Percentiles rank a stretch among this genome's conserved stretches.
phyloP scores from a whole-genome alignment of 1,284 basidiomycete species.

The Naganishia cerealis region DNA sequence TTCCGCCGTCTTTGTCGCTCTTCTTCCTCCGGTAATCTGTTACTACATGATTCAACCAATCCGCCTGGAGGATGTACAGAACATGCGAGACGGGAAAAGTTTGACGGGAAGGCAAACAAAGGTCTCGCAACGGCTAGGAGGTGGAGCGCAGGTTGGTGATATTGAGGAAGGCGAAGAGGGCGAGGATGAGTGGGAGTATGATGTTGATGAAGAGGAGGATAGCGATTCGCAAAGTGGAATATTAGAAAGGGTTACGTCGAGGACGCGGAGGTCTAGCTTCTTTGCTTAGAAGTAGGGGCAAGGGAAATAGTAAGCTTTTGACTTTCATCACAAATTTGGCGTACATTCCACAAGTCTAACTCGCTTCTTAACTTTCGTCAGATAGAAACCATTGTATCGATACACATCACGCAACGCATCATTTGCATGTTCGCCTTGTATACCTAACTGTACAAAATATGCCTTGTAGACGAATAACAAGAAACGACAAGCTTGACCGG shows the following conservation, averaged over 20 bases:
- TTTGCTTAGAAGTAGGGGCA: constrained; percentile 6
- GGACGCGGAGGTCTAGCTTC: constrained; percentile 21
- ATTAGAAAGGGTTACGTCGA: constrained; percentile 15
- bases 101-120: constrained; percentile 39
- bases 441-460: constrained; percentile 26
- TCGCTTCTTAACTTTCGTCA: background rate
- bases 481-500: background rate
- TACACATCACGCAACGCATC: constrained; percentile 5
- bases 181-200: constrained; percentile 5
- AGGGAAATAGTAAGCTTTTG: background rate
- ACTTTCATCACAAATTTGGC: background rate
- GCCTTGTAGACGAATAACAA: constrained; percentile 16
- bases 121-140: constrained; percentile 29
- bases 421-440: constrained; percentile 13
- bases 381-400: constrained; percentile 18
- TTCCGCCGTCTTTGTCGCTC: constrained; percentile 48
- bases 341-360: too few relatives aligned
- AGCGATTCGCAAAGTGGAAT: constrained; percentile 25
- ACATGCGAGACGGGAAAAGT: constrained; percentile 54
- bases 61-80: constrained; percentile 55
- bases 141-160: background rate
- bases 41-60: constrained; percentile 51
- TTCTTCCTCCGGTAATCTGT: constrained; percentile 51
- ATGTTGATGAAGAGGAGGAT: background rate
- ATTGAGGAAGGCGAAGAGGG: constrained; percentile 8